phyloP scores from a whole-genome alignment of 208 protist genomes.

The Leishmania braziliensis region DNA sequence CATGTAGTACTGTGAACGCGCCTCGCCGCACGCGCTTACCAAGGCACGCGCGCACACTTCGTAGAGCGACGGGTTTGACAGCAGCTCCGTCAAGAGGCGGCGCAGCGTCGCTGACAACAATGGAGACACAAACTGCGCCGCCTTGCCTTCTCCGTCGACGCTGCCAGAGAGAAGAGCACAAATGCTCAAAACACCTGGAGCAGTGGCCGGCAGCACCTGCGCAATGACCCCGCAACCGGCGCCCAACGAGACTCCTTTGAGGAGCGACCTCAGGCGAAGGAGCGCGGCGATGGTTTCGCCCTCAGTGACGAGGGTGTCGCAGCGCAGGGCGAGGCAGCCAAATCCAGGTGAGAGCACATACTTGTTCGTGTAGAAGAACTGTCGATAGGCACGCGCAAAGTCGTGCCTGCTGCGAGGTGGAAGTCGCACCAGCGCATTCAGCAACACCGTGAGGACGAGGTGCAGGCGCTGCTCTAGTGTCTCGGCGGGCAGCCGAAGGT shows the following conservation, averaged over 20 bases:
- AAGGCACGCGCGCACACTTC: slow-evolving; percentile 18
- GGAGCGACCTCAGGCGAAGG: slow-evolving; percentile 43
- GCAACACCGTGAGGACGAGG: slow-evolving; percentile 43
- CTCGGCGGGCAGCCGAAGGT: slow-evolving; percentile 48
- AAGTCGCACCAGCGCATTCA: slow-evolving; percentile 47
- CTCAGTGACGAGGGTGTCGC: neutral
- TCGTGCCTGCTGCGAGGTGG: slow-evolving; percentile 4
- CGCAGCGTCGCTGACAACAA: neutral
- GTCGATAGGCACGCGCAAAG: slow-evolving; percentile 47
- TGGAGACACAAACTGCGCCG: neutral
- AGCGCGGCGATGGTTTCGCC: slow-evolving; percentile 38
- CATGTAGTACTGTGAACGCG: slow-evolving; percentile 5
- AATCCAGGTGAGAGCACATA: slow-evolving; percentile 77
- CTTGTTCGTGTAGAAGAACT: slow-evolving; percentile 65
- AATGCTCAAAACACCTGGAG: slow-evolving; percentile 53
- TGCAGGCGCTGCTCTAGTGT: slow-evolving; percentile 83
- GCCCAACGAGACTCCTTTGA: slow-evolving; percentile 51
- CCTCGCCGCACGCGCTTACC: slow-evolving; percentile 9
- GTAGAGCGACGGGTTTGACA: slow-evolving; percentile 23
- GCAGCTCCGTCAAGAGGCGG: slow-evolving; percentile 1
- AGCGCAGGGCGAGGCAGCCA: slow-evolving; percentile 55
- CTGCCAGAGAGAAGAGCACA: slow-evolving; percentile 11
- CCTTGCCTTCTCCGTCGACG: neutral
- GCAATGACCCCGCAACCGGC: slow-evolving; percentile 37
- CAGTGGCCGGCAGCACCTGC: slow-evolving; percentile 47